These are phyloP conservation scores for Pseudophaeomoniella oleicola DNA, from an alignment of 2,329 filamentous ascomycete genomes.

Conservation along the genomic window DNA sequence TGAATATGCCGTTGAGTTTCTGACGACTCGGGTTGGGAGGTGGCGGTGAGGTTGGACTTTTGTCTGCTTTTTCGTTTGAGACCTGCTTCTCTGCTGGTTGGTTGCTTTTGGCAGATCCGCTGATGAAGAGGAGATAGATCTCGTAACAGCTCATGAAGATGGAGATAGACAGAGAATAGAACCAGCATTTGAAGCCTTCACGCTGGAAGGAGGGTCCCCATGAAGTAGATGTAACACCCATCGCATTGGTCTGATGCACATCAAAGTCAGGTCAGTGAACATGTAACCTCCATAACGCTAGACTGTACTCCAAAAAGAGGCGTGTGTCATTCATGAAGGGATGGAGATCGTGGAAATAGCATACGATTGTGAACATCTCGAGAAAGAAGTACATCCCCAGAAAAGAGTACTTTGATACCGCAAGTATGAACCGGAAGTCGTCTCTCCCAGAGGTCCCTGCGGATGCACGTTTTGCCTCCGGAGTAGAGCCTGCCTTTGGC, in stretches of 20 bases:
- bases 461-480: constrained; percentile 7
- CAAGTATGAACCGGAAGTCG: constrained; percentile 30
- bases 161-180: constrained; percentile 43
- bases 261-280: constrained; percentile 20
- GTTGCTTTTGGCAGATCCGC: neutral
- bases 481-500: constrained; percentile 6
- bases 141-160: constrained; percentile 29
- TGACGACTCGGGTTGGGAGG: neutral
- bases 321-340: no score
- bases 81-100: neutral
- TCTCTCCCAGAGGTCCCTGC: constrained; percentile 7
- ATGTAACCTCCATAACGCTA: constrained; percentile 12
- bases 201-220: constrained; percentile 34
- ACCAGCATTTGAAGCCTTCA: constrained; percentile 58
- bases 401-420: constrained; percentile 42
- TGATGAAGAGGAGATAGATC: constrained; percentile 14
- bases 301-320: no score
- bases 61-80: neutral
- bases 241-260: constrained; percentile 26
- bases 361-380: constrained; percentile 48
- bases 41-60: neutral
- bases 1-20: neutral
- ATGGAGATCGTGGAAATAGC: constrained; percentile 21
- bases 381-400: constrained; percentile 53
- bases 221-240: constrained; percentile 30